Conservation (phyloP, 1,139 yeast genomes). For the Geotrichum candidum region DNA sequence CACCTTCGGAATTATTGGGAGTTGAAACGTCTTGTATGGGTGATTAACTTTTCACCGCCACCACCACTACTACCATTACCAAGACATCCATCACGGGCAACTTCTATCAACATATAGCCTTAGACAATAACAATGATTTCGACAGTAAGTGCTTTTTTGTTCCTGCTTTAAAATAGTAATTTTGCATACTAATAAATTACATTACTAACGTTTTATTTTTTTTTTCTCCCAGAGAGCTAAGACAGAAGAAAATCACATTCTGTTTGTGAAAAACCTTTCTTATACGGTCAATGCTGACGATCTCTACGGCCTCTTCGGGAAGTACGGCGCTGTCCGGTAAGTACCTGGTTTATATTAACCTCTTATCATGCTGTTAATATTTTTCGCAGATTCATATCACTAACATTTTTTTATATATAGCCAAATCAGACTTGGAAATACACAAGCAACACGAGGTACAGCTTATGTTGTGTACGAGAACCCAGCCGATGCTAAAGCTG, state of each 20-base stretch:
- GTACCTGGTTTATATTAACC: conserved; percentile 18
- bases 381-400: background rate
- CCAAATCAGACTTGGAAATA: conserved; percentile 49
- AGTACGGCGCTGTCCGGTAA: conserved; percentile 48
- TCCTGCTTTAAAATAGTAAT: background rate
- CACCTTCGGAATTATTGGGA: too few species aligned
- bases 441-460: conserved; percentile 45
- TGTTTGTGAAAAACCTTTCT: conserved; percentile 56
- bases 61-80: background rate
- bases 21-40: background rate
- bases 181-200: background rate
- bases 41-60: background rate
- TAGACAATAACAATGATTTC: background rate
- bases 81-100: background rate
- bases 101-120: background rate
- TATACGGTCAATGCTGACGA: conserved; percentile 45
- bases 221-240: background rate
- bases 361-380: background rate
- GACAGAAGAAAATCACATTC: conserved; percentile 26
- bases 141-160: background rate
- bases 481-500: conserved; percentile 44
- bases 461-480: conserved; percentile 54
- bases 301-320: conserved; percentile 50
- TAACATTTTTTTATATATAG: conserved; percentile 12
- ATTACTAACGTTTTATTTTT: background rate